Percentiles rank a stretch among this genome's conserved stretches.
These are phyloP conservation scores for Phytophthora idaei DNA, from an alignment of 352 stramenopile genomes.

Conservation along the genomic window DNA sequence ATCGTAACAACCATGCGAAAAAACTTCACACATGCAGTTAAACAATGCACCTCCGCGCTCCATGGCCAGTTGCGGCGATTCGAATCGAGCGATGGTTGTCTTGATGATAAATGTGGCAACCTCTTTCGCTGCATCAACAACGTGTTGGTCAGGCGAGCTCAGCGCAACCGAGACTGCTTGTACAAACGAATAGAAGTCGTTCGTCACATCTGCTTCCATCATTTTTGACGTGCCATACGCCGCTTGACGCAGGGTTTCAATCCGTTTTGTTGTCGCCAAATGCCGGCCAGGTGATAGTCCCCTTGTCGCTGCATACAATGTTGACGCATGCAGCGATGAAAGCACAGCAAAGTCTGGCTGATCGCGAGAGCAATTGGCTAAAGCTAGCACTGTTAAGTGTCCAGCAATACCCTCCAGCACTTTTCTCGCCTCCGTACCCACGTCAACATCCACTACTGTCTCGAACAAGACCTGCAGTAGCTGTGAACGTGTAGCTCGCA, in stretches of 20 bases:
- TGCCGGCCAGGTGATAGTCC: constrained; percentile 80
- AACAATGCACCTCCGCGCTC: constrained; percentile 71
- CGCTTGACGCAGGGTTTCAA: constrained; percentile 78
- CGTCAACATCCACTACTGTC: constrained; percentile 76
- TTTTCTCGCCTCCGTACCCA: constrained; percentile 58
- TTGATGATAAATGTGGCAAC: constrained; percentile 63
- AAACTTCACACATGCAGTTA: constrained; percentile 80
- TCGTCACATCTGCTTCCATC: constrained; percentile 49
- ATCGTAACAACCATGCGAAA: constrained; percentile 87
- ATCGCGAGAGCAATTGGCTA: constrained; percentile 58
- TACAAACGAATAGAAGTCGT: constrained; percentile 73
- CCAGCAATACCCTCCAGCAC: constrained; percentile 59
- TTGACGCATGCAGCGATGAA: constrained; percentile 73
- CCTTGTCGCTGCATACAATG: constrained; percentile 74
- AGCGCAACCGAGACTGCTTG: constrained; percentile 66
- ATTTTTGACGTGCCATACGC: constrained; percentile 74
- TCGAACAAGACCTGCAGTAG: constrained; percentile 76
- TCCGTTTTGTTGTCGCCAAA: constrained; percentile 78
- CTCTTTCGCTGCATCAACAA: constrained; percentile 62
- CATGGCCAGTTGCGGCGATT: constrained; percentile 42
- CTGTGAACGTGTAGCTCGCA: constrained; percentile 51
- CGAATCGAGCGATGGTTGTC: constrained; percentile 46
- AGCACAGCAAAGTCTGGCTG: constrained; percentile 72
- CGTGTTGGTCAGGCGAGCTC: constrained; percentile 61
- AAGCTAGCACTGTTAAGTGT: constrained; percentile 60